These are phyloP conservation scores for Rhodotorula sp. DNA, from an alignment of 1,284 basidiomycete genomes.

Conservation along the genomic window DNA sequence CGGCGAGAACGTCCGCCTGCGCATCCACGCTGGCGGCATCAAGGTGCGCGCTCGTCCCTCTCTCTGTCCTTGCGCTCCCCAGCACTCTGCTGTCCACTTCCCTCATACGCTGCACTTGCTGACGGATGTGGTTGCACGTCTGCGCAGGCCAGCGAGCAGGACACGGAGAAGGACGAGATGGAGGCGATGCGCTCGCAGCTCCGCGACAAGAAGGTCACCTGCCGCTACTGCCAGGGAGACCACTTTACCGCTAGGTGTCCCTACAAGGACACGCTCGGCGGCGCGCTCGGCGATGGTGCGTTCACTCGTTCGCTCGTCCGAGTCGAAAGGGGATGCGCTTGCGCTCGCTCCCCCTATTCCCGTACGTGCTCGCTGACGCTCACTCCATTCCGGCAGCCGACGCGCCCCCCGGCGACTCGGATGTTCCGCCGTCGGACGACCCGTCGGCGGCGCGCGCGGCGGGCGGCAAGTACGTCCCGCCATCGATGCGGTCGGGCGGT, in stretches of 20 bases:
- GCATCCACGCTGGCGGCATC: conserved; percentile 75
- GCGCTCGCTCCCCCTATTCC: not conserved
- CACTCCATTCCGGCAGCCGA: not conserved
- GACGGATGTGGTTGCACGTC: not conserved
- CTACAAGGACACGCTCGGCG: conserved; percentile 83
- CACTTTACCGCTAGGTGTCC: conserved; percentile 99
- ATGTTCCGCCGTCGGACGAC: conserved; percentile 29
- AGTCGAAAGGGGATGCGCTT: not conserved
- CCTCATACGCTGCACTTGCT: no score
- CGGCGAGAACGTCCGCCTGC: conserved; percentile 84
- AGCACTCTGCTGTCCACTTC: not conserved
- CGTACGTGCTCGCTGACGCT: not conserved
- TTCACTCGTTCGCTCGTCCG: not conserved
- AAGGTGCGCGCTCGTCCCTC: conserved; percentile 62
- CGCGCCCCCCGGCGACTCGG: conserved; percentile 10
- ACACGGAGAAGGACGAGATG: conserved; percentile 58
- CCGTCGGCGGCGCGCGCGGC: conserved; percentile 48
- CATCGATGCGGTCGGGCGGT: conserved; percentile 75
- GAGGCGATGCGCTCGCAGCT: conserved; percentile 74
- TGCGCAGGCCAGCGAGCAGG: not conserved
- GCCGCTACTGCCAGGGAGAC: conserved; percentile 92
- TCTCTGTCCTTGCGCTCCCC: no score
- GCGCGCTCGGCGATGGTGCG: conserved; percentile 61
- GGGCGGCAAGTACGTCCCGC: conserved; percentile 87
- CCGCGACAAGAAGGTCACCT: conserved; percentile 77